Evolutionary conservation across 2,329 filamentous ascomycete species (phyloP).

Genomic region (Aureobasidium sp.): DNA sequence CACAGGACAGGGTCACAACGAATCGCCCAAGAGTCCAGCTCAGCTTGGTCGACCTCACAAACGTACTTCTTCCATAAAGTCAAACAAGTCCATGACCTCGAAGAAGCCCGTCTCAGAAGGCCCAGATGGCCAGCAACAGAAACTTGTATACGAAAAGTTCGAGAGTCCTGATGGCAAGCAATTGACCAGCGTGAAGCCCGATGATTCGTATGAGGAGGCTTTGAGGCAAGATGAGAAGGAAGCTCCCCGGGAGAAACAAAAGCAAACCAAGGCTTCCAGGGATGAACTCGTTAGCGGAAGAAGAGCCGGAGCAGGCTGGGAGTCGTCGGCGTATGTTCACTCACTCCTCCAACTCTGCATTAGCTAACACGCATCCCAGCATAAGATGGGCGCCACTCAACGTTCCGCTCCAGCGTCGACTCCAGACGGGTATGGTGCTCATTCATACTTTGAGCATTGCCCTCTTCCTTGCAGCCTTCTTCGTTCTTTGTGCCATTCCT

Average conservation of each 20-base stretch:
- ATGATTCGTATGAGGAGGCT: constrained; percentile 29
- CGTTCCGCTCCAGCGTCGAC: constrained; percentile 45
- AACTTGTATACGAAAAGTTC: constrained; percentile 36
- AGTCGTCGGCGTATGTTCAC: constrained; percentile 28
- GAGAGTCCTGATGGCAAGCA: constrained; percentile 36
- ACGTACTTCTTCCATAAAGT: constrained; percentile 18
- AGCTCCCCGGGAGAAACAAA: constrained; percentile 16
- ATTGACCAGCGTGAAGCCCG: constrained; percentile 37
- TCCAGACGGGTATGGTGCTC: constrained; percentile 42
- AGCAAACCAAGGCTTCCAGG: constrained; percentile 18
- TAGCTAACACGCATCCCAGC: constrained; percentile 21
- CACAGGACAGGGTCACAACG: constrained; percentile 18
- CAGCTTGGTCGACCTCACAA: constrained; percentile 20
- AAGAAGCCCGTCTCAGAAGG: constrained; percentile 16
- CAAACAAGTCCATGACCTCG: neutral
- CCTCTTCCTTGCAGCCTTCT: constrained; percentile 63
- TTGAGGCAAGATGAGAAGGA: constrained; percentile 23
- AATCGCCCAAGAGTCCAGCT: constrained; percentile 22
- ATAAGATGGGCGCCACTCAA: constrained; percentile 85
- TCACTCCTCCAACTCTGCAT: constrained; percentile 15
- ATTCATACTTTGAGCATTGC: constrained; percentile 42
- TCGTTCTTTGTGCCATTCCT: constrained; percentile 83
- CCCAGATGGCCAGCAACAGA: constrained; percentile 14
- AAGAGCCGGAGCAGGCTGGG: constrained; percentile 46
- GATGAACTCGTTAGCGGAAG: constrained; percentile 43